Evolutionary conservation across 371 early-diverging fungal genomes (phyloP).

Genomic region (Mycotypha africana): DNA sequence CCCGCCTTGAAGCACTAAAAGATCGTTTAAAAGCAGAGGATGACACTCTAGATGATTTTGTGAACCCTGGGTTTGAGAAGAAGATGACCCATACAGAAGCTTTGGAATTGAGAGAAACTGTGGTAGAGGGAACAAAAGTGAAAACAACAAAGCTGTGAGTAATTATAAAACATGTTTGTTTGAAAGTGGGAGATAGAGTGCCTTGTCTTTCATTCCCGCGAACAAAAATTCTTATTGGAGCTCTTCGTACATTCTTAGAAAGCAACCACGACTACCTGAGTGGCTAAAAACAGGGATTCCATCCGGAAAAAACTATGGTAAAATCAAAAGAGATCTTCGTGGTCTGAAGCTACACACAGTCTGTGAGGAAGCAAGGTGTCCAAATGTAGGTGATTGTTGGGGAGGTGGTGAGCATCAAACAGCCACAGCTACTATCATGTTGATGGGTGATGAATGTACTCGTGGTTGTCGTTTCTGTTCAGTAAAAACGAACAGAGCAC

Average conservation of each 20-base stretch:
- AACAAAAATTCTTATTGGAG: too few relatives aligned
- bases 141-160: conserved; percentile 42
- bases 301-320: conserved; percentile 71
- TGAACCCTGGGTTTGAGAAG: conserved; percentile 43
- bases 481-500: conserved; percentile 91
- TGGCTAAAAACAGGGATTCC: conserved; percentile 97
- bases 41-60: conserved; percentile 62
- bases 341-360: conserved; percentile 92
- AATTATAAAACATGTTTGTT: too few relatives aligned
- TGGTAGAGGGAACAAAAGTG: conserved; percentile 39
- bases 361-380: conserved; percentile 96
- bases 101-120: conserved; percentile 57
- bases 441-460: conserved; percentile 99
- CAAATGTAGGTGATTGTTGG: conserved; percentile 98
- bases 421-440: conserved; percentile 98
- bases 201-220: neutral
- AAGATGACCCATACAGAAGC: conserved; percentile 62
- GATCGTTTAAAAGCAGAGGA: conserved; percentile 12
- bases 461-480: conserved; percentile 98
- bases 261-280: conserved; percentile 73
- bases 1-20: conserved; percentile 16
- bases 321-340: conserved; percentile 86
- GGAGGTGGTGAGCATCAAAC: conserved; percentile 91
- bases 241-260: too few relatives aligned
- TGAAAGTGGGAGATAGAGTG: neutral